Percentiles rank a stretch among this genome's conserved stretches.
phyloP scores from a whole-genome alignment of 1,139 yeast species.

The Pneumocystis sp. region DNA sequence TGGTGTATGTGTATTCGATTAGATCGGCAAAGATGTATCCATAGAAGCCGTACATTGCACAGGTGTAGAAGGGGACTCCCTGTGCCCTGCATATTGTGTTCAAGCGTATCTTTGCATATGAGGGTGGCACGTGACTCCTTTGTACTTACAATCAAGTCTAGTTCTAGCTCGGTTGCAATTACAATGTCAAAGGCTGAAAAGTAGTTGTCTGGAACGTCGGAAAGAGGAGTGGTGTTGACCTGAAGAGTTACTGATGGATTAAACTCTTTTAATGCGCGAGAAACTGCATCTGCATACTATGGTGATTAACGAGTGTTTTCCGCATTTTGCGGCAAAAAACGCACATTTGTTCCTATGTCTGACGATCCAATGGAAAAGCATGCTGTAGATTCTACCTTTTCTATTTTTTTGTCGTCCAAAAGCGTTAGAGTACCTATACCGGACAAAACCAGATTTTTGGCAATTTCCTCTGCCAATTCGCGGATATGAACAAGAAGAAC shows the following conservation, averaged over 20 bases:
- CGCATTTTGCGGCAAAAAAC: neutral
- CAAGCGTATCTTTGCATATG: conserved; percentile 21
- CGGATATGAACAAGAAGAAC: conserved; percentile 55
- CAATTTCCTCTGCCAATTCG: conserved; percentile 62
- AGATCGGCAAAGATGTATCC: conserved; percentile 75
- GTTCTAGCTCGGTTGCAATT: conserved; percentile 54
- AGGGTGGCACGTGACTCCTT: neutral
- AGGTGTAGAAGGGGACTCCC: conserved; percentile 50
- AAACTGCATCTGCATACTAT: conserved; percentile 40
- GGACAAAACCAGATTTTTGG: conserved; percentile 74
- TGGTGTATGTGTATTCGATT: conserved; percentile 41
- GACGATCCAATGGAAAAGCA: conserved; percentile 63
- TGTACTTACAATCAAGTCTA: conserved; percentile 23
- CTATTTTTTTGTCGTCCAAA: conserved; percentile 42
- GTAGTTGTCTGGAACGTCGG: conserved; percentile 27
- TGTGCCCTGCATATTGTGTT: conserved; percentile 42
- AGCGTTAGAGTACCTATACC: conserved; percentile 71
- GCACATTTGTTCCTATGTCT: conserved; percentile 23
- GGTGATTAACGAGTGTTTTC: neutral
- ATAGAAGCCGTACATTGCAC: conserved; percentile 64
- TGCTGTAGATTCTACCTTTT: conserved; percentile 51
- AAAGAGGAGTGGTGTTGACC: conserved; percentile 28
- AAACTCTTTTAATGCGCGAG: conserved; percentile 45
- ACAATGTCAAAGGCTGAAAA: conserved; percentile 53
- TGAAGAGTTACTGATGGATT: conserved; percentile 56